A percentile compares a stretch with the other conserved stretches of the same genome.
phyloP scores from a whole-genome alignment of 1,139 yeast genomes.

The Arxiozyma heterogenica region DNA sequence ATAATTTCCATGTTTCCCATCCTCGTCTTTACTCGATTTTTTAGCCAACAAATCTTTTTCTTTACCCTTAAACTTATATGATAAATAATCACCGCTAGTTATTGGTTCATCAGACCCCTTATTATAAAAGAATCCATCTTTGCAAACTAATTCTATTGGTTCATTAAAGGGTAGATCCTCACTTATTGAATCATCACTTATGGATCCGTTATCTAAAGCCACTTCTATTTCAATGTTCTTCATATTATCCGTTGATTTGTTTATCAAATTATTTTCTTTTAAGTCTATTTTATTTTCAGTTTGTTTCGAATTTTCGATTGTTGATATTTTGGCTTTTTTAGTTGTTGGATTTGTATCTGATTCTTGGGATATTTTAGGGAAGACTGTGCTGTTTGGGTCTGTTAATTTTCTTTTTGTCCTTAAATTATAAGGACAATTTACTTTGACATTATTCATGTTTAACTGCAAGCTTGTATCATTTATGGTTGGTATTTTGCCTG shows the following conservation, averaged over 20 bases:
- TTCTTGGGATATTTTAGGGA: neutral
- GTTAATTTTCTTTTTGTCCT: neutral
- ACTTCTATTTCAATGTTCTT: neutral
- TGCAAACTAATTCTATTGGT: conserved; percentile 27
- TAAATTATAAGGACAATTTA: conserved; percentile 1
- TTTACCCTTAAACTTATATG: conserved; percentile 25
- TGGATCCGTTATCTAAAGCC: conserved; percentile 8
- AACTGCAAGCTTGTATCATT: neutral
- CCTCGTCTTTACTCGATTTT: conserved; percentile 3
- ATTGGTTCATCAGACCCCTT: conserved; percentile 23
- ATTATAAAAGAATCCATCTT: conserved; percentile 27
- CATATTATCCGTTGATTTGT: neutral
- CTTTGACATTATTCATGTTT: neutral
- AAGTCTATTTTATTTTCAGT: neutral
- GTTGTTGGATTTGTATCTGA: neutral
- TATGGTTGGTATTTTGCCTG: neutral
- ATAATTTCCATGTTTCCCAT: conserved; percentile 8
- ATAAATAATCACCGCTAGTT: conserved; percentile 26
- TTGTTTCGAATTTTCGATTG: neutral
- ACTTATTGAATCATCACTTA: neutral
- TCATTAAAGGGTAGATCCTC: conserved; percentile 20
- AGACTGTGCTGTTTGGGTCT: neutral
- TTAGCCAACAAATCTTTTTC: conserved; percentile 23
- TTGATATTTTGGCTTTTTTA: neutral
- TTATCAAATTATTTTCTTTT: neutral